Evolutionary conservation across 257 asterid species (phyloP).

Genomic region (Nicotiana tomentosiformis): DNA sequence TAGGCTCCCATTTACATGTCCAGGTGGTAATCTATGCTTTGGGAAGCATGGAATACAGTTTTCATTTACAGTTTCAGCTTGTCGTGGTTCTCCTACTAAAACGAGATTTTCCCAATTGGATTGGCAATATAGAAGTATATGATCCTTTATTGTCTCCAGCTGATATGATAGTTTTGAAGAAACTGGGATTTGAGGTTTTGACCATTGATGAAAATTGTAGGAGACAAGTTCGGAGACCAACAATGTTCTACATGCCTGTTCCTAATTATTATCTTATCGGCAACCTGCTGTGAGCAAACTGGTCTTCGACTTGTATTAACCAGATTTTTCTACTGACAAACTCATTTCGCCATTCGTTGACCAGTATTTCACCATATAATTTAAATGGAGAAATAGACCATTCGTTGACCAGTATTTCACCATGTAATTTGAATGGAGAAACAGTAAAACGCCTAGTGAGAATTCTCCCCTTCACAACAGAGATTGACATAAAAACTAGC

Average conservation of each 20-base stretch:
- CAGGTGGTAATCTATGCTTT: background rate
- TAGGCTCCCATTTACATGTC: background rate
- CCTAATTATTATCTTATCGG: background rate
- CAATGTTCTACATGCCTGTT: conserved; percentile 6
- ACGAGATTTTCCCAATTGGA: background rate
- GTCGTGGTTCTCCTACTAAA: conserved; percentile 1
- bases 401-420: background rate
- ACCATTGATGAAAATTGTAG: background rate
- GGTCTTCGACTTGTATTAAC: conserved; percentile 9
- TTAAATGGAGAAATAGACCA: background rate
- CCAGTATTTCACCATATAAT: background rate
- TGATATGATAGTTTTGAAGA: background rate
- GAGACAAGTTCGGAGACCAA: conserved; percentile 5
- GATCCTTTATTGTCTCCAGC: background rate
- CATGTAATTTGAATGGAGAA: background rate
- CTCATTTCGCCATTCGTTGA: background rate
- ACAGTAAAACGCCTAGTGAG: background rate
- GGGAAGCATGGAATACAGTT: conserved; percentile 2
- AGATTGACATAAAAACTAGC: background rate
- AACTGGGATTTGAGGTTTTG: conserved; percentile 11
- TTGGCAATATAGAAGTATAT: background rate
- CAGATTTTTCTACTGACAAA: background rate
- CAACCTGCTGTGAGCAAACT: conserved; percentile 8
- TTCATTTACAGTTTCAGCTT: background rate
- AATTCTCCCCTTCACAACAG: background rate